Percentiles rank a stretch among this genome's conserved stretches.
Evolutionary conservation across 495 filamentous ascomycete species (phyloP).

Genomic region (Tricharina praecox): DNA sequence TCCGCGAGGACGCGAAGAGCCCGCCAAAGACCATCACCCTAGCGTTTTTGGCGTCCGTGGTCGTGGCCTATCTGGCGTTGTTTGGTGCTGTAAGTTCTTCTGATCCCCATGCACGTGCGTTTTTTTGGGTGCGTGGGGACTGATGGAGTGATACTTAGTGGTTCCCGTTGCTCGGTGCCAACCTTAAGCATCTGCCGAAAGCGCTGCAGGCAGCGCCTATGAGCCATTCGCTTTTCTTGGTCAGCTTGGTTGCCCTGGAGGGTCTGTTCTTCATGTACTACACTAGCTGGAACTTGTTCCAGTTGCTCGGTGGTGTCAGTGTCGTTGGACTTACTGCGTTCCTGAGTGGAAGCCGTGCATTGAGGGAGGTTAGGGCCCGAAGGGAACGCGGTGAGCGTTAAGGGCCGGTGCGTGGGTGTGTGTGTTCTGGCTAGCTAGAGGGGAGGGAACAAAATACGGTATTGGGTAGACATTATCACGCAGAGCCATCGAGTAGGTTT

Average conservation of each 20-base stretch:
- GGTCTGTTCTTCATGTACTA: constrained; percentile 93
- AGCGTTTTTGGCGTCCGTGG: constrained; percentile 53
- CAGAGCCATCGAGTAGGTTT: too few species aligned
- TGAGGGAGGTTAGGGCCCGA: constrained; percentile 80
- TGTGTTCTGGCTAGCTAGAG: too few species aligned
- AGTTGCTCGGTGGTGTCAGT: constrained; percentile 57
- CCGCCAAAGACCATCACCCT: constrained; percentile 70
- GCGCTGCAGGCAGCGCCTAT: constrained; percentile 58
- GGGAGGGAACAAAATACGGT: too few species aligned
- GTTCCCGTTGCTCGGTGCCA: constrained; percentile 51
- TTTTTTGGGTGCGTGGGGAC: too few species aligned
- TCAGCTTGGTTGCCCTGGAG: constrained; percentile 71
- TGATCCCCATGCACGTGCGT: neutral
- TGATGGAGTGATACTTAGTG: constrained; percentile 12
- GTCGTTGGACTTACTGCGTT: constrained; percentile 54
- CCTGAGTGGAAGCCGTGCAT: constrained; percentile 75
- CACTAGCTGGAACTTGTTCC: constrained; percentile 81
- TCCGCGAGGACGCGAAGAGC: constrained; percentile 59
- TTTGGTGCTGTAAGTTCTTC: constrained; percentile 45
- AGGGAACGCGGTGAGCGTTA: constrained; percentile 65
- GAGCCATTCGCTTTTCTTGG: constrained; percentile 64
- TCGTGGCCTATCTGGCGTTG: constrained; percentile 54
- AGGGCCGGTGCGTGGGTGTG: too few species aligned
- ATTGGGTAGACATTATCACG: too few species aligned
- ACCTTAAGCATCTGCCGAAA: constrained; percentile 58